Conservation (phyloP, 257 asterid species). For the Thymus mandschuricus region DNA sequence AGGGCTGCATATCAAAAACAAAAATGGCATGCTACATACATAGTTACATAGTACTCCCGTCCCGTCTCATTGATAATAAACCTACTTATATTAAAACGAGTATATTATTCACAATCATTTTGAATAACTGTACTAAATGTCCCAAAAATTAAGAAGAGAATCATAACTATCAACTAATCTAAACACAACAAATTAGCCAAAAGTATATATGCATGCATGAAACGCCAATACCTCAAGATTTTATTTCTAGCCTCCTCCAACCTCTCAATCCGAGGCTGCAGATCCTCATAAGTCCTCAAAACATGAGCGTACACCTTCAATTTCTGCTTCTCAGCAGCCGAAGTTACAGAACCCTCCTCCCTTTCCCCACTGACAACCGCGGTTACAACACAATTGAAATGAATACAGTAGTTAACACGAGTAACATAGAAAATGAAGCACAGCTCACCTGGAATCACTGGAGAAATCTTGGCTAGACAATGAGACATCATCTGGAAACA, state of each 20-base stretch:
- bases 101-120: too few relatives aligned
- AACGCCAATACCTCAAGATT: constrained; percentile 58
- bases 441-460: constrained; percentile 35
- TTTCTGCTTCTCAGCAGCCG: constrained; percentile 45
- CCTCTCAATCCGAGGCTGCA: constrained; percentile 33
- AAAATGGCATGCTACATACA: background rate
- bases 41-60: background rate
- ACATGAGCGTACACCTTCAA: constrained; percentile 46
- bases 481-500: constrained; percentile 53
- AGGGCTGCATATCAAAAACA: constrained; percentile 12
- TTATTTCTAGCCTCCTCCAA: constrained; percentile 51
- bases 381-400: constrained; percentile 8
- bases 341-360: constrained; percentile 30
- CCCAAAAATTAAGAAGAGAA: background rate
- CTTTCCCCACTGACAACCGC: constrained; percentile 37
- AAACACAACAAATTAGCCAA: too few relatives aligned
- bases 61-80: too few relatives aligned
- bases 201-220: background rate
- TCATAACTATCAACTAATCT: background rate
- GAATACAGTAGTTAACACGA: background rate
- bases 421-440: constrained; percentile 23
- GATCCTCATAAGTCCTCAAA: constrained; percentile 52
- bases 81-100: too few relatives aligned
- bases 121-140: too few relatives aligned
- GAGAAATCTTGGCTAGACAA: constrained; percentile 29